Evolutionary conservation across 768 basidiomycete species (phyloP).

Genomic region (Gloeopeniophorella convolvens): DNA sequence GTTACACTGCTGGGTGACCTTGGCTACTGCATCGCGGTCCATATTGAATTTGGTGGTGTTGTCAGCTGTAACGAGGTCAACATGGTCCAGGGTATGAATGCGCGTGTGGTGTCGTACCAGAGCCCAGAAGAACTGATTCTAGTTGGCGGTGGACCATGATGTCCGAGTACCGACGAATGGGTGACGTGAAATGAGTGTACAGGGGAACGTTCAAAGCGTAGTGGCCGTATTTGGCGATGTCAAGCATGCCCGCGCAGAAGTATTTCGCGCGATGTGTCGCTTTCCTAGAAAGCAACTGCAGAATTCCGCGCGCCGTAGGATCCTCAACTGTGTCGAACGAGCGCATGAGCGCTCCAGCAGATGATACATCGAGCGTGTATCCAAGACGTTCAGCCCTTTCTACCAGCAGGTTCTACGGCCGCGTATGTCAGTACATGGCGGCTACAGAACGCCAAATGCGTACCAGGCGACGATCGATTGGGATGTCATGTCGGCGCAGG

Average conservation of each 20-base stretch:
- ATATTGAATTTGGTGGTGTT: constrained; percentile 79
- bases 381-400: constrained; percentile 83
- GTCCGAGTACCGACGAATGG: constrained; percentile 91
- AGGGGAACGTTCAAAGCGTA: constrained; percentile 86
- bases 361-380: constrained; percentile 71
- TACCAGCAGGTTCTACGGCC: constrained; percentile 57
- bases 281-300: constrained; percentile 81
- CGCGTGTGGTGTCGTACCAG: constrained; percentile 37
- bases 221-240: constrained; percentile 96
- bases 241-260: constrained; percentile 98
- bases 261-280: constrained; percentile 96
- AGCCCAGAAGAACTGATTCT: constrained; percentile 76
- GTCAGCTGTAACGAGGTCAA: constrained; percentile 9
- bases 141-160: constrained; percentile 94
- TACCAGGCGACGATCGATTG: constrained; percentile 87
- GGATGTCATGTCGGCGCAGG: constrained; percentile 88
- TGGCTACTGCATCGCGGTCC: constrained; percentile 97
- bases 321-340: constrained; percentile 74
- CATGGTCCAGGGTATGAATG: neutral
- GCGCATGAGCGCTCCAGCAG: constrained; percentile 74
- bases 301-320: constrained; percentile 64
- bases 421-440: constrained; percentile 5
- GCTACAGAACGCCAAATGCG: constrained; percentile 21
- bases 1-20: constrained; percentile 97
- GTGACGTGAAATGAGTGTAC: constrained; percentile 91